Percentiles rank a stretch among this genome's conserved stretches.
Evolutionary conservation across 768 basidiomycete species (phyloP).

Genomic region (Pisolithus tinctorius): DNA sequence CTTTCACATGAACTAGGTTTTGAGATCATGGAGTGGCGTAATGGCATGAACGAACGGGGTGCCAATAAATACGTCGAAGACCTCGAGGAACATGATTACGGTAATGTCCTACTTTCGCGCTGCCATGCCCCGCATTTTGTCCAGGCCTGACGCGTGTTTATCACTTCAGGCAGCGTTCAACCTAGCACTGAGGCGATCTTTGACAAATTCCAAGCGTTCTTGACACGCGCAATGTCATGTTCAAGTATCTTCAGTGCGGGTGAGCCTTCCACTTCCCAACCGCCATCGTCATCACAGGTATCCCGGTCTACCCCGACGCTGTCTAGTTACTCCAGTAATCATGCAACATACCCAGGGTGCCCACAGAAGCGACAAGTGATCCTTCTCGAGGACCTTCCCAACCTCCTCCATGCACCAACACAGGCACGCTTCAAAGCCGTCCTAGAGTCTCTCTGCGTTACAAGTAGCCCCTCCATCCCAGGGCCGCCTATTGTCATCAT

Average conservation of each 20-base stretch:
- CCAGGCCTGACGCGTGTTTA: not conserved
- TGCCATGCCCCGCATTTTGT: not conserved
- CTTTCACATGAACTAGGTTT: conserved; percentile 68
- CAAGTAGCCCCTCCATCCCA: conserved; percentile 20
- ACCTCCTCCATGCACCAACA: conserved; percentile 69
- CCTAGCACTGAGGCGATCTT: conserved; percentile 30
- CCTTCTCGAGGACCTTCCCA: conserved; percentile 87
- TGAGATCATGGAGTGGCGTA: conserved; percentile 84
- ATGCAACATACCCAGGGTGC: not conserved
- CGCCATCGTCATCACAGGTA: conserved; percentile 3
- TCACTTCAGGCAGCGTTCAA: conserved; percentile 8
- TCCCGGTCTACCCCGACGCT: not conserved
- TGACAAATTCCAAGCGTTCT: conserved; percentile 70
- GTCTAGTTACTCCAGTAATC: not conserved
- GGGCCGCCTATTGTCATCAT: conserved; percentile 71
- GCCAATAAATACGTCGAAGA: conserved; percentile 17
- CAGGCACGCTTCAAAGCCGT: conserved; percentile 68
- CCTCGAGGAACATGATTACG: not conserved
- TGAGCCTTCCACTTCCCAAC: conserved; percentile 6
- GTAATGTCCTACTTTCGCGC: conserved; percentile 1
- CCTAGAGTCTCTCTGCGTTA: conserved; percentile 46
- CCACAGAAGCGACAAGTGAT: conserved; percentile 48
- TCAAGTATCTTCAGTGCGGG: conserved; percentile 38
- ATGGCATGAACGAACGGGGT: conserved; percentile 49
- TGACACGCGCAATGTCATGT: conserved; percentile 62